Conservation (phyloP, 106 monocot genomes). For the Dendrobium huoshanense region DNA sequence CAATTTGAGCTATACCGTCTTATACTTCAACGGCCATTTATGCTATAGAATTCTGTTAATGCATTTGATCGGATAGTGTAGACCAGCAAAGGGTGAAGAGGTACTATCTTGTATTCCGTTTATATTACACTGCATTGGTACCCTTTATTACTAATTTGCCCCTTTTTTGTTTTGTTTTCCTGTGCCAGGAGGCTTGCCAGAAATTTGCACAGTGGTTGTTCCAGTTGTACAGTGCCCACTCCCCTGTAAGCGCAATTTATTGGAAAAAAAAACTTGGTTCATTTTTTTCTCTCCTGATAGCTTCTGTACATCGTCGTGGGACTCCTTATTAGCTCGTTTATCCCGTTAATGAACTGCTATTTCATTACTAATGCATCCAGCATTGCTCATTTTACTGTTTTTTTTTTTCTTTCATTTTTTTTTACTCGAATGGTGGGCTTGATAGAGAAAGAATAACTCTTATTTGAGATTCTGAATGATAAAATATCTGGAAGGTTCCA, state of each 20-base stretch:
- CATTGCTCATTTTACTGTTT: neutral
- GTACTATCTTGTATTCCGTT: neutral
- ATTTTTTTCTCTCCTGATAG: neutral
- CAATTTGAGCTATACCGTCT: neutral
- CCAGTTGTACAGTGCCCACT: conserved; percentile 2
- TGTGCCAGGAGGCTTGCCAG: conserved; percentile 1
- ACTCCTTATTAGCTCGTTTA: neutral
- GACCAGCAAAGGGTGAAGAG: neutral
- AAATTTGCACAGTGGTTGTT: conserved; percentile 2
- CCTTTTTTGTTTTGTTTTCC: neutral
- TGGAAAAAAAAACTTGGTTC: neutral
- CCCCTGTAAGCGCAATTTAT: conserved; percentile 5
- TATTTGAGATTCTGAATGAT: too few relatives aligned
- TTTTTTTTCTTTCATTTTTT: neutral
- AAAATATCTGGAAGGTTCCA: too few relatives aligned
- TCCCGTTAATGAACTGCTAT: neutral
- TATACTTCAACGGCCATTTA: neutral
- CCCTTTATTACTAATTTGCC: neutral
- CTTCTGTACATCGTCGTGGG: neutral
- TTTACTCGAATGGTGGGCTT: too few relatives aligned
- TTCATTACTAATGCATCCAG: neutral
- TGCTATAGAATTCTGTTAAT: conserved; percentile 3
- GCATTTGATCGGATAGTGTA: neutral
- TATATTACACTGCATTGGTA: neutral
- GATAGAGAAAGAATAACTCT: too few relatives aligned